phyloP scores from a whole-genome alignment of 208 protist genomes.

The Leishmania arabica region DNA sequence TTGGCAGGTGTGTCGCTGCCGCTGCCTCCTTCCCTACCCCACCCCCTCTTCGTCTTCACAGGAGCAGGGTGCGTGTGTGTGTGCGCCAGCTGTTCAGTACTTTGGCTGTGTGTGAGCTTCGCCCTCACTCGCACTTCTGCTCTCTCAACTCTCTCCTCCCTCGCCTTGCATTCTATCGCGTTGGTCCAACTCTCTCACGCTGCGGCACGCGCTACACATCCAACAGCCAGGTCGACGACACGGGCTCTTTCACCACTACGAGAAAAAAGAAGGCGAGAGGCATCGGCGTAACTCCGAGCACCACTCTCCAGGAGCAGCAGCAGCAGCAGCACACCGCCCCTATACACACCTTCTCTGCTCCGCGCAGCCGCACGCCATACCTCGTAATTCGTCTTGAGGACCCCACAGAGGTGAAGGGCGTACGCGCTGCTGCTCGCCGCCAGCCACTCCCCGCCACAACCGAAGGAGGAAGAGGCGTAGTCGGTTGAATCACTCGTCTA shows the following conservation, averaged over 20 bases:
- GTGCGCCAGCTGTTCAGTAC: not conserved
- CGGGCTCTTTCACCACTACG: not conserved
- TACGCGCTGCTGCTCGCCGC: not conserved
- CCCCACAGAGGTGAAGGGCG: not conserved
- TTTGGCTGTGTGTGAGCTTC: not conserved
- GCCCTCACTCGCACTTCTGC: not conserved
- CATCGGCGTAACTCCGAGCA: not conserved
- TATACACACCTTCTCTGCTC: too few species aligned
- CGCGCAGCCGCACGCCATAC: not conserved
- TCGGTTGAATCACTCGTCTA: not conserved
- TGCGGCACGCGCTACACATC: not conserved
- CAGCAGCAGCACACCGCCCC: not conserved
- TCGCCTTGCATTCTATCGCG: not conserved
- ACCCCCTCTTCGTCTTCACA: not conserved
- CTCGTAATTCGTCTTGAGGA: not conserved
- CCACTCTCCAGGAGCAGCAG: not conserved
- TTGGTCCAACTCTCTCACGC: not conserved
- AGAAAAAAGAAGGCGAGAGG: not conserved
- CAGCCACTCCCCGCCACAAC: not conserved
- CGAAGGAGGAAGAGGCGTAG: not conserved
- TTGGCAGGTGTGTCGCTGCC: not conserved
- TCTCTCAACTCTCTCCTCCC: not conserved
- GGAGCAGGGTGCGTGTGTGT: not conserved
- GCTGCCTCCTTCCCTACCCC: not conserved
- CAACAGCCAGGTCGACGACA: not conserved